A percentile compares a stretch with the other conserved stretches of the same genome.
phyloP scores from a whole-genome alignment of 2,329 filamentous ascomycete genomes.

The Claviceps cyperi region DNA sequence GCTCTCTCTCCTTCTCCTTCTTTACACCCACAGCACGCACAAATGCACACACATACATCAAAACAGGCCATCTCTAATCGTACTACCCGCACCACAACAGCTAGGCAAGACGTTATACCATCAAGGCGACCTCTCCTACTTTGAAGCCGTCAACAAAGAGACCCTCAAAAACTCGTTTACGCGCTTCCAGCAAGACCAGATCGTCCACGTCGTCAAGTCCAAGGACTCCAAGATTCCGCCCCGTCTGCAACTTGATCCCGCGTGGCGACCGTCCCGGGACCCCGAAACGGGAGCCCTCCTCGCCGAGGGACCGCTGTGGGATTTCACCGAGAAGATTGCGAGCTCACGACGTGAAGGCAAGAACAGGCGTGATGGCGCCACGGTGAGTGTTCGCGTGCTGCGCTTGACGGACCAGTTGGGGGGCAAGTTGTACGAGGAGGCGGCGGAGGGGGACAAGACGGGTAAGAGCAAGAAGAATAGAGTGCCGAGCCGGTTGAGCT shows the following conservation, averaged over 20 bases:
- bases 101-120: slow-evolving; percentile 95
- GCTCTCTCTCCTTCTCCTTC: neutral
- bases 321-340: slow-evolving; percentile 81
- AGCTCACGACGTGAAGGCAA: slow-evolving; percentile 78
- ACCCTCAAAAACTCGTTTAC: slow-evolving; percentile 87
- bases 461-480: slow-evolving; percentile 22
- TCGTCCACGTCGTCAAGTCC: slow-evolving; percentile 59
- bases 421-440: slow-evolving; percentile 49
- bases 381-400: slow-evolving; percentile 71
- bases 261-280: slow-evolving; percentile 62
- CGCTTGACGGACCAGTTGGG: slow-evolving; percentile 63
- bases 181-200: slow-evolving; percentile 81
- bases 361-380: slow-evolving; percentile 85
- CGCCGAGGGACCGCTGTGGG: slow-evolving; percentile 69
- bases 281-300: slow-evolving; percentile 43
- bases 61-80: neutral
- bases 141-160: slow-evolving; percentile 97
- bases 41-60: neutral
- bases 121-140: slow-evolving; percentile 92
- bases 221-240: slow-evolving; percentile 48
- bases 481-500: slow-evolving; percentile 29
- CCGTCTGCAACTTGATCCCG: slow-evolving; percentile 52
- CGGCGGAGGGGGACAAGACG: slow-evolving; percentile 22
- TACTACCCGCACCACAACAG: slow-evolving; percentile 23
- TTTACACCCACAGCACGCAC: neutral